Percentiles rank a stretch among this genome's conserved stretches.
Evolutionary conservation across 2,329 filamentous ascomycete genomes (phyloP).

Genomic region (Aureobasidium namibiae): DNA sequence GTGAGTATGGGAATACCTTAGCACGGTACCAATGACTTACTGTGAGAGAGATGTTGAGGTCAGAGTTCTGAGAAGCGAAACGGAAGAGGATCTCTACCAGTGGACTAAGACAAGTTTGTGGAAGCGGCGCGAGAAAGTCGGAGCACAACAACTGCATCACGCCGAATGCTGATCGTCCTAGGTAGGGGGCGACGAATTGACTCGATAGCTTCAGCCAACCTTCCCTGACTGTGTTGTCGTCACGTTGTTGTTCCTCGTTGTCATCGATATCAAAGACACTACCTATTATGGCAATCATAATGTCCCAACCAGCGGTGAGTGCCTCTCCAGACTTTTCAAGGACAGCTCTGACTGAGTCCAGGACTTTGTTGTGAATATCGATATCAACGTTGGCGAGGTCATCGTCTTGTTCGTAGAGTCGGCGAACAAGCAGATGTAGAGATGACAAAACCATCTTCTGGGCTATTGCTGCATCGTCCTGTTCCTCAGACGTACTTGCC

Average conservation of each 20-base stretch:
- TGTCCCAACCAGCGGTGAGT: slow-evolving; percentile 73
- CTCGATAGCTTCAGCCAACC: slow-evolving; percentile 23
- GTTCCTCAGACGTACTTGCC: slow-evolving; percentile 44
- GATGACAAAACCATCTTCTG: slow-evolving; percentile 24
- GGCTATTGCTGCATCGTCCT: slow-evolving; percentile 24
- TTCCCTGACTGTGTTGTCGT: neutral
- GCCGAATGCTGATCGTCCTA: slow-evolving; percentile 80
- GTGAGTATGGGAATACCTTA: neutral
- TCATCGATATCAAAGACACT: slow-evolving; percentile 57
- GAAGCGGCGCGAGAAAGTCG: slow-evolving; percentile 71
- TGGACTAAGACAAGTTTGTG: slow-evolving; percentile 64
- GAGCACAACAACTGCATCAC: slow-evolving; percentile 90
- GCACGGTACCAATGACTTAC: slow-evolving; percentile 37
- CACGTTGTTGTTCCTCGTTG: slow-evolving; percentile 13
- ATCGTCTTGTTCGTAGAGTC: slow-evolving; percentile 22
- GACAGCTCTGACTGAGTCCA: slow-evolving; percentile 59
- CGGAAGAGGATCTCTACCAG: slow-evolving; percentile 82
- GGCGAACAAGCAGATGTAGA: slow-evolving; percentile 41
- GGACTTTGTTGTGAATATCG: slow-evolving; percentile 61
- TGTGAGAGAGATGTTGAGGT: slow-evolving; percentile 90
- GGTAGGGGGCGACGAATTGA: slow-evolving; percentile 53
- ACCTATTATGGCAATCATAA: slow-evolving; percentile 76
- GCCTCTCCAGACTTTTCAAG: slow-evolving; percentile 84
- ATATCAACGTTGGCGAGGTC: slow-evolving; percentile 23
- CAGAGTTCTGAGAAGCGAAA: slow-evolving; percentile 82